Base-by-base conservation (phyloP, 495 filamentous ascomycete species). In the Neurospora sp. region DNA sequence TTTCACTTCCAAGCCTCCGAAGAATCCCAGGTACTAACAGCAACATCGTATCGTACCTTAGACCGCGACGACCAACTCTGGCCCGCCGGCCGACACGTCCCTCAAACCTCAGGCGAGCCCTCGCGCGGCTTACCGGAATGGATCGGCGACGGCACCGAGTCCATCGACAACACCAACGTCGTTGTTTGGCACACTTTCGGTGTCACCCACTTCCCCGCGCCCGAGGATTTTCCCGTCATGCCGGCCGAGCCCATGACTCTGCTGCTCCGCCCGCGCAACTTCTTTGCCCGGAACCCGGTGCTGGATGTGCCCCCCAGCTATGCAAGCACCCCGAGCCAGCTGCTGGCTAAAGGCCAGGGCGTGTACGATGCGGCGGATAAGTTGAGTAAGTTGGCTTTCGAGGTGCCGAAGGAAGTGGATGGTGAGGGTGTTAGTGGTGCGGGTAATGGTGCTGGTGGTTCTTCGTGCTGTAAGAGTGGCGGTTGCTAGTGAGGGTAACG, bases 171-270 rank as follows among this genome's bases (percentile, higher is more conserved):
- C 82, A 92, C 90, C 8, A 92, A 98, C 81, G 82, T 97, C 31
- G 95, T 98, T 4, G 87, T 98, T 27, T 98, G 95, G 95, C 95
- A 98, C 82, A 98, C 95, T 0, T 98, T 97, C 78, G 95, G 95
- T 39, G 84, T 97, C 6, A 94, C 91, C 9, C 95, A 98, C 81
- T 97, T 97, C 86, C 94, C 95, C 0, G 82, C 93, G 1, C 94
- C 94, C 0, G 95, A 98, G 78, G 95, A 98, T 80, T 98, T 92
- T 83, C 95, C 95, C 39, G 86, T 98, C 77, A 98, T 98, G 95
- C 95, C 94, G 2, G 92, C 91, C 0, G 81, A 81, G 84, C 92
- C 92, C 0, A 94, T 97, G 89, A 93, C 90, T 8, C 79, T 97
- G 76, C 84, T 97, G 35, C 84, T 98, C 62, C 84, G 94, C 62